Evolutionary conservation across 495 filamentous ascomycete species (phyloP).

Genomic region (Penicillium steckii): DNA sequence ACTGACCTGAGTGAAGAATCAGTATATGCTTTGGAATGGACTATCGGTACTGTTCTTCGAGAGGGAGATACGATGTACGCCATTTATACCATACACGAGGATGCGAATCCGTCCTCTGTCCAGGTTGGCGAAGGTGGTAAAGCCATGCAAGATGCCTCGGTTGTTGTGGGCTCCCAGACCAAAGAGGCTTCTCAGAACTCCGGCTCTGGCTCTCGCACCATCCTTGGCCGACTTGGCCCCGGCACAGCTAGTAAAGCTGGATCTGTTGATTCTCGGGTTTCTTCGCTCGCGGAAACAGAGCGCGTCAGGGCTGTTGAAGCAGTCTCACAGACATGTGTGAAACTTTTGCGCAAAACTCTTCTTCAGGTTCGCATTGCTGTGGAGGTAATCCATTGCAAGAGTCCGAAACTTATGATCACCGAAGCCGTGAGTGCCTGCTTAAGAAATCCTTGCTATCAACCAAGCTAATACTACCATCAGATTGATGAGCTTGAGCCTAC

Average conservation of each 20-base stretch:
- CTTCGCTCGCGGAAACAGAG: constrained; percentile 69
- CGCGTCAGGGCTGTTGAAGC: constrained; percentile 70
- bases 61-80: constrained; percentile 93
- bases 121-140: constrained; percentile 59
- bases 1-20: constrained; percentile 93
- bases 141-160: constrained; percentile 69
- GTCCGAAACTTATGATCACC: constrained; percentile 78
- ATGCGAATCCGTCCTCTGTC: constrained; percentile 47
- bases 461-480: constrained; percentile 37
- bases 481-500: constrained; percentile 91
- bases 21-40: constrained; percentile 93
- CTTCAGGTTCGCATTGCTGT: constrained; percentile 89
- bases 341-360: constrained; percentile 81
- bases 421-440: constrained; percentile 60
- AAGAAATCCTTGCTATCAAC: not conserved
- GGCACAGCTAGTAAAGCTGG: constrained; percentile 41
- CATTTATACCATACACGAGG: constrained; percentile 89
- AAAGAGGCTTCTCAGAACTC: constrained; percentile 36
- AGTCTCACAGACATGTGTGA: constrained; percentile 76
- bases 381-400: constrained; percentile 98
- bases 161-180: constrained; percentile 53
- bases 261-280: constrained; percentile 42
- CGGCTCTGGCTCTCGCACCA: constrained; percentile 29
- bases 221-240: constrained; percentile 35
- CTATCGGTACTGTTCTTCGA: constrained; percentile 89